Percentiles rank a stretch among this genome's conserved stretches.
These are phyloP conservation scores for Amylostereum areolatum DNA, from an alignment of 1,284 basidiomycete species.

Conservation along the genomic window DNA sequence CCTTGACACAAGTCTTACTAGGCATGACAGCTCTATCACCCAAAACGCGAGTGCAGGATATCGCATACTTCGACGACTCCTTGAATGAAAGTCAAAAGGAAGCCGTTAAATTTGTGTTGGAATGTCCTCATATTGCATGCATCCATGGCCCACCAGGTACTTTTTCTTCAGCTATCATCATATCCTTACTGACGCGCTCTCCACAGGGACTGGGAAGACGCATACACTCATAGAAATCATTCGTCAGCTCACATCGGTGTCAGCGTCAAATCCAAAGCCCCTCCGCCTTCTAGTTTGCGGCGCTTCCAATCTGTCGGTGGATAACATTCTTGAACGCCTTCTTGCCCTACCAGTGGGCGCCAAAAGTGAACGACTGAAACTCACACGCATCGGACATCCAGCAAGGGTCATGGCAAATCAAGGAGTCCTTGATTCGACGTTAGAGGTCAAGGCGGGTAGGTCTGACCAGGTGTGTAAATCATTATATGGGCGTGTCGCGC, in stretches of 20 bases:
- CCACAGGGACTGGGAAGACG: constrained; percentile 82
- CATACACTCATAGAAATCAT: constrained; percentile 90
- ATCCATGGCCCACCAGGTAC: constrained; percentile 96
- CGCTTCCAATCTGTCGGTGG: constrained; percentile 88
- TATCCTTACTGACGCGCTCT: background rate
- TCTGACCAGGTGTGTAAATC: constrained; percentile 57
- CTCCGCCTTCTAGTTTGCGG: constrained; percentile 78
- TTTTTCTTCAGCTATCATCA: constrained; percentile 3
- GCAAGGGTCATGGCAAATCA: constrained; percentile 80
- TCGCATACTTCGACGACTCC: constrained; percentile 71
- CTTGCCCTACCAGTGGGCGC: constrained; percentile 48
- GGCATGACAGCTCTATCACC: constrained; percentile 47
- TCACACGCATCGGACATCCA: constrained; percentile 88
- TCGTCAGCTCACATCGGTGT: constrained; percentile 63
- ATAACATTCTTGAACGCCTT: constrained; percentile 85
- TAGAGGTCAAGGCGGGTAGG: constrained; percentile 82
- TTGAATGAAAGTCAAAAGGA: constrained; percentile 83
- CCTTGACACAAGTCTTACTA: constrained; percentile 61
- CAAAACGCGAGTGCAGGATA: constrained; percentile 26
- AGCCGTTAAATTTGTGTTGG: constrained; percentile 72
- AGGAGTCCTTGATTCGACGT: constrained; percentile 68
- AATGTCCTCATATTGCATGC: constrained; percentile 75
- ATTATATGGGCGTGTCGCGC: background rate
- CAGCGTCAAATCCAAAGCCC: constrained; percentile 42
- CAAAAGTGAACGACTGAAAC: constrained; percentile 41